phyloP scores from a whole-genome alignment of 495 filamentous ascomycete species.

The Echria macrotheca region DNA sequence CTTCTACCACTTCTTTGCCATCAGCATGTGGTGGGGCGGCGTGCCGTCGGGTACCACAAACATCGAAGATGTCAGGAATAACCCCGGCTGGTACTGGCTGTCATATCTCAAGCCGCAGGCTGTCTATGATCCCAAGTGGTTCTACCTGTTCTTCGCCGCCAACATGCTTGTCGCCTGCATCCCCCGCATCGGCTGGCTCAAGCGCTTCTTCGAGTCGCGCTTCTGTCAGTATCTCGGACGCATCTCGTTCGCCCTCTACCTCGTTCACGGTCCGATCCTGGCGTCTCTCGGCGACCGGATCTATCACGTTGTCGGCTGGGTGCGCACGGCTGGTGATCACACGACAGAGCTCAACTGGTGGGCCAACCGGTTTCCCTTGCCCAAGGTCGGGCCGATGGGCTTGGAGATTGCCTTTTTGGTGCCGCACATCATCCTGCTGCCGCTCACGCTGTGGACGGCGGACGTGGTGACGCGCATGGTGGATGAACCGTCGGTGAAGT shows the following conservation, averaged over 20 bases:
- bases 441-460: conserved; percentile 52
- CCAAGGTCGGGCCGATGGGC: conserved; percentile 47
- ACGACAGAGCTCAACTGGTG: conserved; percentile 40
- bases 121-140: conserved; percentile 47
- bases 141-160: conserved; percentile 47
- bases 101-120: conserved; percentile 48
- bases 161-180: conserved; percentile 50
- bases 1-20: conserved; percentile 41
- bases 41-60: conserved; percentile 41
- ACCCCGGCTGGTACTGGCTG: conserved; percentile 42
- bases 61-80: conserved; percentile 29
- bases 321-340: conserved; percentile 8
- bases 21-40: conserved; percentile 41
- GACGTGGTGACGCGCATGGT: conserved; percentile 50
- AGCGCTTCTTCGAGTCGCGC: conserved; percentile 51
- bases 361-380: conserved; percentile 43
- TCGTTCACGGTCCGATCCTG: conserved; percentile 59
- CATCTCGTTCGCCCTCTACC: conserved; percentile 61
- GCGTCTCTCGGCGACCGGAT: conserved; percentile 35
- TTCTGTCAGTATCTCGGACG: conserved; percentile 61
- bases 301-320: conserved; percentile 50
- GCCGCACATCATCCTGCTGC: conserved; percentile 50
- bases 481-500: conserved; percentile 51
- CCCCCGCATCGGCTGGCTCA: conserved; percentile 36
- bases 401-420: conserved; percentile 49